These are phyloP conservation scores for Hypomyces perniciosus DNA, from an alignment of 2,329 filamentous ascomycete species.

Conservation along the genomic window DNA sequence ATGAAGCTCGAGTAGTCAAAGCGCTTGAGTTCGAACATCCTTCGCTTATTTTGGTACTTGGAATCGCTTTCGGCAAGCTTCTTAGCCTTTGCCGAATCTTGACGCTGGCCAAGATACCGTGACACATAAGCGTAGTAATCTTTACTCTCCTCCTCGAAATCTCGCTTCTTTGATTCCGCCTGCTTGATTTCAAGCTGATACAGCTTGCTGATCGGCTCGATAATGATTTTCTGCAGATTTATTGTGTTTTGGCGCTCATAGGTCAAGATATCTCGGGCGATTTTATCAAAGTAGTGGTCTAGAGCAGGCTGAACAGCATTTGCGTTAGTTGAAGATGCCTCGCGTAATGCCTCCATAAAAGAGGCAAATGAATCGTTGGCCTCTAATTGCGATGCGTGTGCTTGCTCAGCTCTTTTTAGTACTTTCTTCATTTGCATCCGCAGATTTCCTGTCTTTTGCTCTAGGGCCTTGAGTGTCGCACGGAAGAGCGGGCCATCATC, in stretches of 20 bases:
- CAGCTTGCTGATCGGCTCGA: slow-evolving; percentile 85
- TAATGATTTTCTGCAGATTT: slow-evolving; percentile 87
- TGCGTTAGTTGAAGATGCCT: slow-evolving; percentile 84
- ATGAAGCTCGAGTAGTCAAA: slow-evolving; percentile 99
- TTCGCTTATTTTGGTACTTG: slow-evolving; percentile 90
- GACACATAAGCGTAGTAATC: slow-evolving; percentile 97
- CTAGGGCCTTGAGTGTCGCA: slow-evolving; percentile 91
- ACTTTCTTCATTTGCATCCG: slow-evolving; percentile 93
- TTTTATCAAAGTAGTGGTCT: slow-evolving; percentile 97
- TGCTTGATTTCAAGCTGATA: slow-evolving; percentile 98
- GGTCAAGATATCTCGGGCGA: slow-evolving; percentile 78
- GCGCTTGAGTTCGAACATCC: slow-evolving; percentile 92
- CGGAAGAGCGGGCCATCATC: slow-evolving; percentile 95
- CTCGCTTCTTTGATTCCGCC: slow-evolving; percentile 91
- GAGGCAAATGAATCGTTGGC: slow-evolving; percentile 80
- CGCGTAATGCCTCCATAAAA: slow-evolving; percentile 80
- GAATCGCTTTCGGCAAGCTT: slow-evolving; percentile 91
- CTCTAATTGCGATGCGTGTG: slow-evolving; percentile 68
- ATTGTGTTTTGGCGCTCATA: slow-evolving; percentile 81
- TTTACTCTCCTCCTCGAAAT: slow-evolving; percentile 98
- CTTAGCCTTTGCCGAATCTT: slow-evolving; percentile 95
- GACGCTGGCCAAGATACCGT: slow-evolving; percentile 90
- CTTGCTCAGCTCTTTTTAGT: slow-evolving; percentile 86
- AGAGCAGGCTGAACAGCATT: slow-evolving; percentile 96
- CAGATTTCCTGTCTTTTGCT: slow-evolving; percentile 96